phyloP scores from a whole-genome alignment of 441 rosid species.

The Francoa sonchifolia region DNA sequence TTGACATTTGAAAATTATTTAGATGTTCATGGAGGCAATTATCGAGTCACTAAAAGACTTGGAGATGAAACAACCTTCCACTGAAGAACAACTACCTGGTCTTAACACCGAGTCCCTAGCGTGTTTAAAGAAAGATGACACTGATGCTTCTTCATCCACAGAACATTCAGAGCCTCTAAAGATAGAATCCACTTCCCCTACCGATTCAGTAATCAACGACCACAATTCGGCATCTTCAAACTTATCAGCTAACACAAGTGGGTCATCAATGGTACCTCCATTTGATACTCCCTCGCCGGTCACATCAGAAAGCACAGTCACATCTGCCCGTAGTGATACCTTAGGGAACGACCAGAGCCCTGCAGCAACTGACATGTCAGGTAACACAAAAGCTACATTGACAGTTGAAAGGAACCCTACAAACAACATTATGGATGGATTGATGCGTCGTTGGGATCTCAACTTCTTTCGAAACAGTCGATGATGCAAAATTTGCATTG shows the following conservation, averaged over 20 bases:
- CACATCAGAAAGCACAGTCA: conserved; percentile 21
- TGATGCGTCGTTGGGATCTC: conserved; percentile 82
- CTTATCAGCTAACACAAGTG: conserved; percentile 28
- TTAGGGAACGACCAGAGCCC: conserved; percentile 23
- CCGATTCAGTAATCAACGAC: conserved; percentile 10
- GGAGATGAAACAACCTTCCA: conserved; percentile 27
- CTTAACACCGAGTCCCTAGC: conserved; percentile 17
- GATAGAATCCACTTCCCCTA: conserved; percentile 19
- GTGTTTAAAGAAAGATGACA: conserved; percentile 20
- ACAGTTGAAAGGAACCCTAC: conserved; percentile 60
- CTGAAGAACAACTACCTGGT: conserved; percentile 25
- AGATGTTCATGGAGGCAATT: conserved; percentile 93
- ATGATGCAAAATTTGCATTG: too few relatives aligned
- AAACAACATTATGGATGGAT: conserved; percentile 61
- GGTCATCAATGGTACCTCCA: conserved; percentile 15
- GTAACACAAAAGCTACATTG: conserved; percentile 61
- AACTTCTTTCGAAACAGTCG: conserved; percentile 44
- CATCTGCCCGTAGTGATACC: conserved; percentile 22
- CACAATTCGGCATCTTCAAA: conserved; percentile 13
- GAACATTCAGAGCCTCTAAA: conserved; percentile 20
- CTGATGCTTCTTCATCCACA: conserved; percentile 14
- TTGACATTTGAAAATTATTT: conserved; percentile 9
- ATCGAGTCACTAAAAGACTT: conserved; percentile 62
- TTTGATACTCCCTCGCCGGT: conserved; percentile 20
- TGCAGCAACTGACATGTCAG: conserved; percentile 48